A percentile compares a stretch with the other conserved stretches of the same genome.
These are phyloP conservation scores for Aspergillus sp. DNA, from an alignment of 2,329 filamentous ascomycete genomes.

Conservation along the genomic window DNA sequence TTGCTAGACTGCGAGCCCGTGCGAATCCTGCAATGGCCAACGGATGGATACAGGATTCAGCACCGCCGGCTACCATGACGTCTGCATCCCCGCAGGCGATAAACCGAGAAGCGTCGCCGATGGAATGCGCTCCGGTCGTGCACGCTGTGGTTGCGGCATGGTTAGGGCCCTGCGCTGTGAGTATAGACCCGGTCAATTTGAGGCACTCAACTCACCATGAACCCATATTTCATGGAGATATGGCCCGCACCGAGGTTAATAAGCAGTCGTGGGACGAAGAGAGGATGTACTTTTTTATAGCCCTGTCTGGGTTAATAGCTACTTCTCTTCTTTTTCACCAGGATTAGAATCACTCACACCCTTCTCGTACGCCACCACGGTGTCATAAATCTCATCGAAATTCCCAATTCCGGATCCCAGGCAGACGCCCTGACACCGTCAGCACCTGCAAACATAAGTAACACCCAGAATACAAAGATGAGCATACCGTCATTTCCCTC, in stretches of 20 bases:
- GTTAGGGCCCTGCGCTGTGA: slow-evolving; percentile 61
- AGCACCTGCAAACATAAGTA: no score
- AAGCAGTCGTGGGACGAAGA: slow-evolving; percentile 86
- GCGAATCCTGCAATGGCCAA: slow-evolving; percentile 88
- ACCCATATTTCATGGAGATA: slow-evolving; percentile 83
- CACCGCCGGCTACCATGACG: slow-evolving; percentile 91
- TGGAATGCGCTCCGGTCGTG: slow-evolving; percentile 88
- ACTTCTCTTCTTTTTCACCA: background rate
- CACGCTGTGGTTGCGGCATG: slow-evolving; percentile 91
- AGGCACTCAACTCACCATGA: slow-evolving; percentile 44
- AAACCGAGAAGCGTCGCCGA: slow-evolving; percentile 88
- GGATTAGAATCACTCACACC: slow-evolving; percentile 47
- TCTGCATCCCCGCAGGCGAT: slow-evolving; percentile 86
- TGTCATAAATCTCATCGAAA: slow-evolving; percentile 80
- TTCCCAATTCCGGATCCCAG: slow-evolving; percentile 94
- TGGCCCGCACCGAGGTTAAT: slow-evolving; percentile 95
- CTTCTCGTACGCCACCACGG: slow-evolving; percentile 65
- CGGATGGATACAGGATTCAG: slow-evolving; percentile 93
- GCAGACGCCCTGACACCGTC: slow-evolving; percentile 60
- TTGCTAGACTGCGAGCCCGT: slow-evolving; percentile 75
- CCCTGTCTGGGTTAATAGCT: slow-evolving; percentile 48
- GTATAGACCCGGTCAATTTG: background rate
- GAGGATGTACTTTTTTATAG: slow-evolving; percentile 83
- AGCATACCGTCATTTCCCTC: slow-evolving; percentile 57
- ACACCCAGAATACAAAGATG: background rate